Conservation (phyloP, 805 yeast species). For the Sporopachydermia lactativora region DNA sequence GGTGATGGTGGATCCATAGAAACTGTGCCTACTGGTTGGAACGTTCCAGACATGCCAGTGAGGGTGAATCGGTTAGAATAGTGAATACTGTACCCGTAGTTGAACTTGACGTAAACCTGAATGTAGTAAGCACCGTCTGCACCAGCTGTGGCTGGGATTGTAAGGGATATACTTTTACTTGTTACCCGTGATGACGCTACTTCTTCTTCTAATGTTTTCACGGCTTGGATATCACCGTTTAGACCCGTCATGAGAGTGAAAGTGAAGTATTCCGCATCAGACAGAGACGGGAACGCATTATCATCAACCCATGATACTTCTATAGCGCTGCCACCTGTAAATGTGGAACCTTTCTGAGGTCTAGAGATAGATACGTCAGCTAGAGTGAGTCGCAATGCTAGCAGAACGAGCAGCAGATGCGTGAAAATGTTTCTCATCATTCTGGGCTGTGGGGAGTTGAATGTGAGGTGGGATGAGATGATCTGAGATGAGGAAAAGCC, state of each 20-base stretch:
- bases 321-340: not conserved
- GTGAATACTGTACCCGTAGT: slow-evolving; percentile 38
- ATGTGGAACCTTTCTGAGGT: not conserved
- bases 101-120: slow-evolving; percentile 43
- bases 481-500: too few species aligned
- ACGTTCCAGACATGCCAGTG: slow-evolving; percentile 58
- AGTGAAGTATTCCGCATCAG: slow-evolving; percentile 29
- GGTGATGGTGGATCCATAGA: slow-evolving; percentile 24
- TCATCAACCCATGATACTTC: slow-evolving; percentile 45
- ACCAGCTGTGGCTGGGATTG: slow-evolving; percentile 29
- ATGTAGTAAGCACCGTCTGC: slow-evolving; percentile 59
- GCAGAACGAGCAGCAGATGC: too few species aligned
- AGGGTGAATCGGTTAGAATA: slow-evolving; percentile 56
- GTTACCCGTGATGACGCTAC: slow-evolving; percentile 20
- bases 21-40: not conserved
- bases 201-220: slow-evolving; percentile 18
- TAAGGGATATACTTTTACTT: slow-evolving; percentile 24
- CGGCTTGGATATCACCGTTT: slow-evolving; percentile 30
- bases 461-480: too few species aligned
- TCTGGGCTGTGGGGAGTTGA: too few species aligned
- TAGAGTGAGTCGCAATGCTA: not conserved
- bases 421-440: too few species aligned
- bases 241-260: slow-evolving; percentile 60
- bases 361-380: not conserved
- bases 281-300: slow-evolving; percentile 32